Evolutionary conservation across 345 rosid species (phyloP).

Genomic region (Ceriops tagal): DNA sequence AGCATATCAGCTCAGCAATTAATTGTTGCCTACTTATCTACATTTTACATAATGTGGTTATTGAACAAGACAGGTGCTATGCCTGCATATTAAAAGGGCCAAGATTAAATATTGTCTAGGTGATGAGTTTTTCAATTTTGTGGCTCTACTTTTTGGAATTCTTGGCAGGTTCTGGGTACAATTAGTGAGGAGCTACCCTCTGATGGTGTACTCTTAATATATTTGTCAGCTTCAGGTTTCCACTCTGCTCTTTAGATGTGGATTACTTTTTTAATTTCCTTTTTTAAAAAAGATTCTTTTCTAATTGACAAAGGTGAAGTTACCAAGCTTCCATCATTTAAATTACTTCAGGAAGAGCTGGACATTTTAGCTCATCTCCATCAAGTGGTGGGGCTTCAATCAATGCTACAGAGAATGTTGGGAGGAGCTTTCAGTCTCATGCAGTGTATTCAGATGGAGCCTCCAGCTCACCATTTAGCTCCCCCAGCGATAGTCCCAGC

Average conservation of each 20-base stretch:
- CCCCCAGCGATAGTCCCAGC: slow-evolving; percentile 34
- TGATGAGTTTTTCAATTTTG: not conserved
- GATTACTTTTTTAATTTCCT: not conserved
- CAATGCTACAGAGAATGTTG: slow-evolving; percentile 39
- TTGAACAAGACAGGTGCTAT: not conserved
- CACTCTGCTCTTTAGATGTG: slow-evolving; percentile 12
- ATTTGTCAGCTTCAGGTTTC: slow-evolving; percentile 88
- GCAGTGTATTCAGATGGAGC: slow-evolving; percentile 42
- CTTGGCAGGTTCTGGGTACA: slow-evolving; percentile 75
- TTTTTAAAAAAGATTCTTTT: not conserved
- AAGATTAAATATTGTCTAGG: too few relatives aligned
- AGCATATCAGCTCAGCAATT: too few relatives aligned
- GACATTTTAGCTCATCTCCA: slow-evolving; percentile 43
- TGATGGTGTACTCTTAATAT: slow-evolving; percentile 76
- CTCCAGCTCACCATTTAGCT: slow-evolving; percentile 38
- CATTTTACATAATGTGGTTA: not conserved
- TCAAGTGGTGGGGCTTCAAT: slow-evolving; percentile 44
- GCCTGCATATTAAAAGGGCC: too few relatives aligned
- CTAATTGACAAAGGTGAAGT: slow-evolving; percentile 13
- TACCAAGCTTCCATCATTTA: slow-evolving; percentile 23
- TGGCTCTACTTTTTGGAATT: slow-evolving; percentile 11
- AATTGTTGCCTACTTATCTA: too few relatives aligned
- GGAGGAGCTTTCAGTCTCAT: slow-evolving; percentile 49
- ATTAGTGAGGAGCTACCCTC: slow-evolving; percentile 79
- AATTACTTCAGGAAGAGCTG: slow-evolving; percentile 46